phyloP scores from a whole-genome alignment of 1,284 basidiomycete species.

The Cutaneotrichosporon sp. region DNA sequence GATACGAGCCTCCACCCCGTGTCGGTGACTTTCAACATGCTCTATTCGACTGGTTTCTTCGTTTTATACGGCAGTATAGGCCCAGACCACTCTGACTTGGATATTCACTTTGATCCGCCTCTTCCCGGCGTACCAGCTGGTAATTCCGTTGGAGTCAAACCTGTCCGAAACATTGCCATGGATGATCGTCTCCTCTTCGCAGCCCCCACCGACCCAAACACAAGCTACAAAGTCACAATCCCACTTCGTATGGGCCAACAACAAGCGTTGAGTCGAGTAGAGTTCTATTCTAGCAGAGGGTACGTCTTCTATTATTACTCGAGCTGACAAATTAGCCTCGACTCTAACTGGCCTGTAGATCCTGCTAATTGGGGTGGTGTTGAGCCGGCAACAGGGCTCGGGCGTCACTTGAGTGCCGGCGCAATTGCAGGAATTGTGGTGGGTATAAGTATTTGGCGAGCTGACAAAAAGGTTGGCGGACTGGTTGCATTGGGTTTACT shows the following conservation, averaged over 20 bases:
- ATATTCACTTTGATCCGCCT: neutral
- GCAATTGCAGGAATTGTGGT: constrained; percentile 8
- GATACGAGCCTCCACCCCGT: neutral
- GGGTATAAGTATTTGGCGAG: neutral
- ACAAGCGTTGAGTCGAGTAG: neutral
- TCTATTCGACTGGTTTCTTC: neutral
- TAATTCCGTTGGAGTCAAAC: neutral
- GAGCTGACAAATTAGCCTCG: neutral
- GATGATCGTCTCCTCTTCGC: neutral
- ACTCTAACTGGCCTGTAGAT: neutral
- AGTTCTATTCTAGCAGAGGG: neutral
- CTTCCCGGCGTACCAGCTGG: neutral
- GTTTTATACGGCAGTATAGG: neutral
- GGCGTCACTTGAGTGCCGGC: neutral
- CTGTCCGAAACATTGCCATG: neutral
- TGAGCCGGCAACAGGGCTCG: too few species aligned
- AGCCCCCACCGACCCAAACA: neutral
- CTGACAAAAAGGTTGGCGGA: constrained; percentile 1
- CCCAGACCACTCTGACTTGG: neutral
- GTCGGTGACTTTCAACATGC: neutral
- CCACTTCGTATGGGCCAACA: neutral
- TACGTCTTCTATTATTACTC: neutral
- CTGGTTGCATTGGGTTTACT: neutral
- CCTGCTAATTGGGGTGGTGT: neutral
- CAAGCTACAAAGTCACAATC: neutral